Base-by-base conservation (phyloP, 2,329 filamentous ascomycete genomes). In the Cladosporium phlei region DNA sequence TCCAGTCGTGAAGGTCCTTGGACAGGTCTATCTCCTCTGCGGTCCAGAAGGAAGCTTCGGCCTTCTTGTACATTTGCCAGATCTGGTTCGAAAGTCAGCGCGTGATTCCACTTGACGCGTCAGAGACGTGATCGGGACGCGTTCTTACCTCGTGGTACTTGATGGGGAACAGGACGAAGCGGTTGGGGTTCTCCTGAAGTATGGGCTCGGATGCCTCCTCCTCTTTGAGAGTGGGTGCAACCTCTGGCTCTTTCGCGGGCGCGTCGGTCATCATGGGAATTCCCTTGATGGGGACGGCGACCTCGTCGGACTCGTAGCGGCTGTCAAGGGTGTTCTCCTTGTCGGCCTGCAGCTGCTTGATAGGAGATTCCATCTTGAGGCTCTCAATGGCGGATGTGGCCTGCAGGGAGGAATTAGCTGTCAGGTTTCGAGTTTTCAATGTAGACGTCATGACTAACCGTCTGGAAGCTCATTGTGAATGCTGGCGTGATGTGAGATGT, bases 61-160 rank as follows among this genome's bases (percentile, higher is more conserved):
- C 90, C 77, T 97, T 97, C 83, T 98, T 98, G 82, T 98, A 98
- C 91, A 97, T 97, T 72, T 97, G 91, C 93, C 93, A 98, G 71
- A 96, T 94, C 90, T 96, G 60, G 9, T 66, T 16, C 10, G 55
- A 52, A 14, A 38, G 52, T 61, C 49, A 60, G 58, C 47, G 46
- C 17, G 38, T 37, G 44, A 45, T 12, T 19, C 38, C 51, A 56
- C 51, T 59, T 57, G 51, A 62, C 60, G 60, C 59, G 59, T 60
- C 47, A 20, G 16, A 38, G 77, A 88, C 84, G 83, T 85, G 85
- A 48, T 39, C 11, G 21, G 29, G 58, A 69, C 65, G 69, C 72
- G 74, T 37, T 79, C 88, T 71, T 73, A 96, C 91, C 85, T 97
- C 91, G 64, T 97, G 90, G 74, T 97, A 96, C 78, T 96, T 96